Base-by-base conservation (phyloP, 805 yeast species). In the Pichia sporocuriosa region DNA sequence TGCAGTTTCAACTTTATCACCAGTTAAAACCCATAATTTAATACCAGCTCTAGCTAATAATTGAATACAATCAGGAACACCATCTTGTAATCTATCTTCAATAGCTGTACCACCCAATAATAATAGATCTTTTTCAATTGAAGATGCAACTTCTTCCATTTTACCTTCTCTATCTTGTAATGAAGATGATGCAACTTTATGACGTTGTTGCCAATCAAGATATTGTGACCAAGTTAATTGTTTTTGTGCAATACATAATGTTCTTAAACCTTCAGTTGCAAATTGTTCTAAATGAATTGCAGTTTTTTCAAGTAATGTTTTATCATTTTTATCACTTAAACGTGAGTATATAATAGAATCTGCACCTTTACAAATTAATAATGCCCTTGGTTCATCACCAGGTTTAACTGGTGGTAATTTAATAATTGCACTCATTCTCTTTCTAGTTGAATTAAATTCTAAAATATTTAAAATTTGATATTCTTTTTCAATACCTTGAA, bases 1-100 rank as follows among this genome's bases (percentile, higher is more conserved):
- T 11, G 93, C 94, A 25, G 94, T 84, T 61, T 84, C 94, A n/a
- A 84, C 85, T 60, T 82, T 84, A 60, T 84, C 94, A 64, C 94
- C 94, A 3, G 94, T 84, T 37, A 84, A 67, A 35, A 84, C 93
- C 94, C 94, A 84, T 40, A 84, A 65, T 59, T 84, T 84, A 42
- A 84, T 81, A 58, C 94, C 93, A 7, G 93, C 93, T 48, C 77
- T 68, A 13, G 75, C 83, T 42, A 84, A 65, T 6, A 78, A 57
- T 7, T 79, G 75, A 55, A 84, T 84, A 13, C 90, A 74, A 52
- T 83, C 93, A 2, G 93, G 90, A 41, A 84, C 94, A 65, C 93
- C 93, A 52, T 81, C 87, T 61, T 84, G 94, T 46, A 84, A 65
- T 57, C 88, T 70, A 66, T 84, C 94, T 59, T 84, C 94, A 59